phyloP scores from a whole-genome alignment of 2,329 filamentous ascomycete genomes.

The Penicillium griseofulvum region DNA sequence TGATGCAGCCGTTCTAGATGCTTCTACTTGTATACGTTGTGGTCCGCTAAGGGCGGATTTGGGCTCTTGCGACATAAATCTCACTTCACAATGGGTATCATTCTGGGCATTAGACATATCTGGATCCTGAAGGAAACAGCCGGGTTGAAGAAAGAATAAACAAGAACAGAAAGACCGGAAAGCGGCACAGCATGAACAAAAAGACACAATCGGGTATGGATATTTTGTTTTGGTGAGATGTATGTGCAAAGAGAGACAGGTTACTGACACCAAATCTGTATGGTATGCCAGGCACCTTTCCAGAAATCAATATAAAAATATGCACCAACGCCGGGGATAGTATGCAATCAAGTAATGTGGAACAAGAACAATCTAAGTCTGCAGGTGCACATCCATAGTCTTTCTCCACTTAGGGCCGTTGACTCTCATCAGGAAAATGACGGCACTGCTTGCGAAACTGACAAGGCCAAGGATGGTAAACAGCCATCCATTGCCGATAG shows the following conservation, averaged over 20 bases:
- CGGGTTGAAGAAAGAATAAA: not conserved
- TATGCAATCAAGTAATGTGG: not conserved
- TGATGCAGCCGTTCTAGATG: too few species aligned
- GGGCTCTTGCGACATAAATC: not conserved
- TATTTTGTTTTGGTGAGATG: not conserved
- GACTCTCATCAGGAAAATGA: slow-evolving; percentile 61
- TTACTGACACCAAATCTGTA: not conserved
- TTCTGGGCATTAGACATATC: not conserved
- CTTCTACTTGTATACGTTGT: not conserved
- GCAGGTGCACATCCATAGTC: slow-evolving; percentile 53
- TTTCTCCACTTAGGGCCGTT: slow-evolving; percentile 64
- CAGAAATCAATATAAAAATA: not conserved
- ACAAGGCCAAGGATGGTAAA: slow-evolving; percentile 63
- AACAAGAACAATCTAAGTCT: slow-evolving; percentile 6
- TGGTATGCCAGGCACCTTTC: not conserved
- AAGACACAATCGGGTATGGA: not conserved
- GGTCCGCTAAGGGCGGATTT: not conserved
- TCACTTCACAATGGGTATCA: not conserved
- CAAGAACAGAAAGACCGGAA: not conserved
- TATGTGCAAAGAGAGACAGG: not conserved
- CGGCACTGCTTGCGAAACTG: slow-evolving; percentile 56
- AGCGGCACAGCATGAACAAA: not conserved
- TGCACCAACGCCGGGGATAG: not conserved
- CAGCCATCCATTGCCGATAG: slow-evolving; percentile 72
- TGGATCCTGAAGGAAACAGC: not conserved